Percentiles rank a stretch among this genome's conserved stretches.
Conservation (phyloP, 2,329 filamentous ascomycete species). For the Paracorniculantispora psalliotae region DNA sequence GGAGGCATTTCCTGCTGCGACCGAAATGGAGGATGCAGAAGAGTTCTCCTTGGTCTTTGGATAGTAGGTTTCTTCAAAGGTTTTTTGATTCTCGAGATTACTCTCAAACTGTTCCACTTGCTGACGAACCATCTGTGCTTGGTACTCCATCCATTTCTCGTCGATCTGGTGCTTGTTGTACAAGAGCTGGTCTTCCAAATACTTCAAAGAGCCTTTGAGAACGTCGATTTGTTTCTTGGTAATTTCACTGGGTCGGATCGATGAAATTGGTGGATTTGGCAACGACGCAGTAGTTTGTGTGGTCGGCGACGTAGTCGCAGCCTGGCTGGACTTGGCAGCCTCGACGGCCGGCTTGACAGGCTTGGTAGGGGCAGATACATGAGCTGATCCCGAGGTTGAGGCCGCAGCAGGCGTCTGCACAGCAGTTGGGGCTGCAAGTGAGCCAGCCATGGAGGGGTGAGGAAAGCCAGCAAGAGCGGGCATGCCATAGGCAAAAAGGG, state of each 20-base stretch:
- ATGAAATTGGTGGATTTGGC: slow-evolving; percentile 45
- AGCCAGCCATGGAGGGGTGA: slow-evolving; percentile 8
- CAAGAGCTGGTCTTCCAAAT: slow-evolving; percentile 52
- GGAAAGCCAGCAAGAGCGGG: slow-evolving; percentile 25
- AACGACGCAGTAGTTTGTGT: slow-evolving; percentile 17
- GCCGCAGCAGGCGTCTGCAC: slow-evolving; percentile 14
- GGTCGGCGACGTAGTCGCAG: background rate
- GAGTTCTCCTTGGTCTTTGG: slow-evolving; percentile 27
- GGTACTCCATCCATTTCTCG: slow-evolving; percentile 44
- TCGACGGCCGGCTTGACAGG: slow-evolving; percentile 5
- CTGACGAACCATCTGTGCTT: slow-evolving; percentile 36
- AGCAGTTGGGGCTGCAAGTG: background rate
- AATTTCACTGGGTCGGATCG: slow-evolving; percentile 56
- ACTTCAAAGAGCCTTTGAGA: slow-evolving; percentile 49
- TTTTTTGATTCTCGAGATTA: slow-evolving; percentile 39
- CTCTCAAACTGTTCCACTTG: slow-evolving; percentile 48
- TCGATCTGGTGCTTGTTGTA: slow-evolving; percentile 62
- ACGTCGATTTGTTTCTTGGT: slow-evolving; percentile 52
- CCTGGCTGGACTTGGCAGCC: background rate
- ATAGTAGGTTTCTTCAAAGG: slow-evolving; percentile 40
- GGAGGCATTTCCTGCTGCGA: slow-evolving; percentile 1
- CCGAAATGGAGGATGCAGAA: slow-evolving; percentile 16
- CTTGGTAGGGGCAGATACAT: background rate
- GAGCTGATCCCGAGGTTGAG: background rate
- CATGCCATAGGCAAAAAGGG: slow-evolving; percentile 24